Percentiles rank a stretch among this genome's conserved stretches.
These are phyloP conservation scores for Firmiana major DNA, from an alignment of 345 rosid species.

Conservation along the genomic window DNA sequence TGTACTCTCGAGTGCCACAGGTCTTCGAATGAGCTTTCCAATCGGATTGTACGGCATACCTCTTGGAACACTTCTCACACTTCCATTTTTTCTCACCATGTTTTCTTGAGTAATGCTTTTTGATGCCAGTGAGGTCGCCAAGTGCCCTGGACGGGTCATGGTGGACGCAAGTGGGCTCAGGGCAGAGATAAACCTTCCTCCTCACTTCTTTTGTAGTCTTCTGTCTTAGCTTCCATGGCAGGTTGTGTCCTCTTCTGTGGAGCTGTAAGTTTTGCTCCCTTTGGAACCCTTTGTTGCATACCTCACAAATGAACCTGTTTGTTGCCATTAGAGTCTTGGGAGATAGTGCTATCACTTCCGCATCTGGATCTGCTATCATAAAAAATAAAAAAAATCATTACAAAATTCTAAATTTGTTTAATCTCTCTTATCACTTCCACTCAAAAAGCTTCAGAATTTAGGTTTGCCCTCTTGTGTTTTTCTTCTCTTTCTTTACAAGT, in stretches of 20 bases:
- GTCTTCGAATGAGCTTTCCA: constrained; percentile 89
- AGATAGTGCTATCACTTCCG: constrained; percentile 80
- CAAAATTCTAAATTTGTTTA: constrained; percentile 13
- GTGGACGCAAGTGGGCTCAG: constrained; percentile 85
- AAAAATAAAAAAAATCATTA: not conserved
- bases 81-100: constrained; percentile 89
- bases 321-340: constrained; percentile 87
- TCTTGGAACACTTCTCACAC: constrained; percentile 76
- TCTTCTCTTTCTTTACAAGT: not conserved
- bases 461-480: not conserved
- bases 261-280: constrained; percentile 84
- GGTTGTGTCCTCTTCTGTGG: constrained; percentile 85
- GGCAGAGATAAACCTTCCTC: constrained; percentile 81
- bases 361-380: constrained; percentile 62
- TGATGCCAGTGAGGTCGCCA: constrained; percentile 84
- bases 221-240: constrained; percentile 80
- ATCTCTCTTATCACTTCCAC: not conserved
- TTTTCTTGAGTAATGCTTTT: constrained; percentile 70
- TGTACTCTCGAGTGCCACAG: constrained; percentile 73
- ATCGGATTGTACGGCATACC: constrained; percentile 79
- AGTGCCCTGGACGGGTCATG: constrained; percentile 81
- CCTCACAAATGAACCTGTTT: constrained; percentile 82
- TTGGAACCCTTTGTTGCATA: constrained; percentile 84
- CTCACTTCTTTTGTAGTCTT: constrained; percentile 71
- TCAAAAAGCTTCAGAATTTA: not conserved